Base-by-base conservation (phyloP, 257 asterid genomes). In the Verbena officinalis region DNA sequence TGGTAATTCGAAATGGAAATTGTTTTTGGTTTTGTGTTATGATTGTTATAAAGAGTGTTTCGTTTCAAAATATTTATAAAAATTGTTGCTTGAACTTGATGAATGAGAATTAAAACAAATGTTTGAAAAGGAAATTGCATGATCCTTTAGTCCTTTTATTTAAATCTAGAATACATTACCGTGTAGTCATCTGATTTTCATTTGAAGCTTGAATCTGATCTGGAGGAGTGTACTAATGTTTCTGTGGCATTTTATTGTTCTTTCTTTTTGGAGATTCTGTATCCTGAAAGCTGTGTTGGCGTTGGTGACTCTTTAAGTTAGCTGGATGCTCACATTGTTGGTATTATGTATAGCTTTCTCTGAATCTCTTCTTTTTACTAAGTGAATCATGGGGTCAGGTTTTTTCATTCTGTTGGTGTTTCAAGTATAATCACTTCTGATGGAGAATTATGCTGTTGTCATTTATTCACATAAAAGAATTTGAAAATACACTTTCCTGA, bases 361-460 rank as follows among this genome's bases (percentile, higher is more conserved):
- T 51, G 44, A 33, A 55, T 20, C 11, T 2, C 36, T 27, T 51
- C 12, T 33, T 15, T 56, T 38, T 46, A 45, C 42, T 42, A 34
- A 33, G 67, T 16, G 59, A 50, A 17, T 12, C 30, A 12, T 45
- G 50, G 43, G 46, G 43, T 40, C 17, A 15, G 14, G 59, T 48
- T 15, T 38, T 20, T 57, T 5, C 20, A 3, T 13, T 36, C 16
- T 21, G 12, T 54, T 59, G n/a, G 20, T 38, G 19, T 30, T 14
- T 7, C 46, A 69, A 50, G 31, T 8, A n/a, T 51, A 31, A 61
- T 50, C 19, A 24, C 50, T 27, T 51, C 21, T 49, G 45, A 12
- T 62, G 24, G 15, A 52, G 21, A 44, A 30, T 9, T 5, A n/a
- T 9, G 33, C 33, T 27, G 33, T 27, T 27, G 33, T 11, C 20